Evolutionary conservation across 306 rosid species (phyloP).

Genomic region (Neltuma alba): DNA sequence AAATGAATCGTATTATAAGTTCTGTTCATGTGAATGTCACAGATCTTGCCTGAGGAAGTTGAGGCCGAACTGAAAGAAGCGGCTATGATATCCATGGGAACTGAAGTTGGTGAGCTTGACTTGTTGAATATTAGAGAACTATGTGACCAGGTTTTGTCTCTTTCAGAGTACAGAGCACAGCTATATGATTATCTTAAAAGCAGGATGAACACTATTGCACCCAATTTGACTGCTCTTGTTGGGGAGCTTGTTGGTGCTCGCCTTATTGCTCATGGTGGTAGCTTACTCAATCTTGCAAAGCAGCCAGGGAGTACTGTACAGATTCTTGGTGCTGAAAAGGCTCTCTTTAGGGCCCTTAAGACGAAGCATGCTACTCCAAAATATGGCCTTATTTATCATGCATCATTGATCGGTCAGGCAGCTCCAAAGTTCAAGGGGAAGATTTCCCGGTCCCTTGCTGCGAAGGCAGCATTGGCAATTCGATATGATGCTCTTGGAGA

Average conservation of each 20-base stretch:
- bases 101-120: conserved; percentile 77
- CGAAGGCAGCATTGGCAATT: conserved; percentile 63
- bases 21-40: neutral
- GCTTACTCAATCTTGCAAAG: conserved; percentile 21
- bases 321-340: conserved; percentile 26
- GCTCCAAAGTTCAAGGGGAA: conserved; percentile 24
- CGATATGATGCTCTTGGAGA: conserved; percentile 78
- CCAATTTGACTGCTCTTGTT: conserved; percentile 75
- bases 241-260: conserved; percentile 87
- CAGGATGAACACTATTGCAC: conserved; percentile 76
- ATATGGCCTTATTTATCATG: conserved; percentile 23
- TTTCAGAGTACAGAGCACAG: conserved; percentile 71
- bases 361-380: conserved; percentile 23
- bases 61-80: conserved; percentile 72
- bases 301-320: conserved; percentile 29
- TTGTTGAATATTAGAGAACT: conserved; percentile 60
- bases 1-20: neutral
- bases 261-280: conserved; percentile 77
- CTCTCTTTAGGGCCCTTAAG: conserved; percentile 22
- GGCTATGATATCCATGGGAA: conserved; percentile 73
- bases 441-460: conserved; percentile 45
- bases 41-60: conserved; percentile 68
- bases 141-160: conserved; percentile 74
- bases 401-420: conserved; percentile 18
- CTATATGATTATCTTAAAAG: conserved; percentile 69